These are phyloP conservation scores for Zopfia rhizophila DNA, from an alignment of 2,329 filamentous ascomycete genomes.

Conservation along the genomic window DNA sequence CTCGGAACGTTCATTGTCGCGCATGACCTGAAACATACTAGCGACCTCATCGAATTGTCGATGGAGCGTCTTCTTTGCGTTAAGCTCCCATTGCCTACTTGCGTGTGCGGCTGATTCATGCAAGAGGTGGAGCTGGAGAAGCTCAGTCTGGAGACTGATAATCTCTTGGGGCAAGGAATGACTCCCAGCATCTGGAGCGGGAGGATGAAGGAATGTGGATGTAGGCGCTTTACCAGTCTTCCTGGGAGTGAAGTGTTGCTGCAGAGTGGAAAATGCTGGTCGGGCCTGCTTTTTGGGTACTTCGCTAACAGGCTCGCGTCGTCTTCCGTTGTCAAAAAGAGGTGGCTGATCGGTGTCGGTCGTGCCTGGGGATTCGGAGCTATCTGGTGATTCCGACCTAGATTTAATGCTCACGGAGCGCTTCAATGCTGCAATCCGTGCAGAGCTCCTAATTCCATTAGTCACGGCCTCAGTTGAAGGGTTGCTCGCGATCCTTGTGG, in stretches of 20 bases:
- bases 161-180: constrained; percentile 42
- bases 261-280: constrained; percentile 51
- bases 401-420: constrained; percentile 37
- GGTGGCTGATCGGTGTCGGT: constrained; percentile 24
- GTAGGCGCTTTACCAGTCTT: constrained; percentile 49
- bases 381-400: constrained; percentile 27
- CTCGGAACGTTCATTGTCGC: constrained; percentile 46
- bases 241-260: constrained; percentile 53
- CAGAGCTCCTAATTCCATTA: constrained; percentile 26
- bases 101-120: constrained; percentile 38
- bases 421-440: constrained; percentile 36
- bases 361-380: constrained; percentile 14
- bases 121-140: constrained; percentile 52
- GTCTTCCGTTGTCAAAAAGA: constrained; percentile 22
- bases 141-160: constrained; percentile 46
- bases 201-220: constrained; percentile 46
- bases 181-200: constrained; percentile 27
- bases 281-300: constrained; percentile 35
- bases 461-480: constrained; percentile 20
- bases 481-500: constrained; percentile 14
- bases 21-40: constrained; percentile 46
- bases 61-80: constrained; percentile 41
- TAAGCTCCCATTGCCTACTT: constrained; percentile 43
- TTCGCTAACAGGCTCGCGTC: constrained; percentile 31
- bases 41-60: constrained; percentile 50